phyloP scores from a whole-genome alignment of 1,139 yeast genomes.

The Sugiyamaella novakii region DNA sequence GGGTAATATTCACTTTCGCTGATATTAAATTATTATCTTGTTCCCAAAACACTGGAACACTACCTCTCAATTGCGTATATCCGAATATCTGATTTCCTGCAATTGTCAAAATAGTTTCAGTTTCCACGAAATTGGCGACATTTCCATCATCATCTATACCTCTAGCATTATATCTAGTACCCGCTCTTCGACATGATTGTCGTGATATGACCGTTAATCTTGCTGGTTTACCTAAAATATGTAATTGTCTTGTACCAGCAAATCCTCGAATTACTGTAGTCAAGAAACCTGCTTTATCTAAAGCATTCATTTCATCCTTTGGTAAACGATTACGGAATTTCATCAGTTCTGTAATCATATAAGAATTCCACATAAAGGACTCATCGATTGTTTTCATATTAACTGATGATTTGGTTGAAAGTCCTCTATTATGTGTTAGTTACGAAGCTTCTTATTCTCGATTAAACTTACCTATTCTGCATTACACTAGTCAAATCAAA shows the following conservation, averaged over 20 bases:
- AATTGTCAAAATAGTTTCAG: conserved; percentile 73
- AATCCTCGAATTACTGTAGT: conserved; percentile 94
- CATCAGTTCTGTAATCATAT: conserved; percentile 81
- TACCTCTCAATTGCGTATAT: conserved; percentile 86
- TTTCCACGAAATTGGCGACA: conserved; percentile 95
- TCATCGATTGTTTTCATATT: conserved; percentile 52
- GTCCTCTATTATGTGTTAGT: conserved; percentile 16
- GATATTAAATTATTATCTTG: conserved; percentile 81
- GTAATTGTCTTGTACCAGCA: conserved; percentile 70
- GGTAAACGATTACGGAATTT: conserved; percentile 73
- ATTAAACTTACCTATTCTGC: conserved; percentile 51
- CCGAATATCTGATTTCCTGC: conserved; percentile 64
- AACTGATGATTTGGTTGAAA: conserved; percentile 5
- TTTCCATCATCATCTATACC: conserved; percentile 95
- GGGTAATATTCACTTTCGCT: conserved; percentile 81
- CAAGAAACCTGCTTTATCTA: conserved; percentile 77
- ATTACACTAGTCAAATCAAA: conserved; percentile 85
- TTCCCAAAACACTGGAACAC: conserved; percentile 97
- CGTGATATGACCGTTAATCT: conserved; percentile 79
- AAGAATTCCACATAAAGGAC: conserved; percentile 96
- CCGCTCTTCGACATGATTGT: conserved; percentile 95
- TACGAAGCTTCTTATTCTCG: not conserved
- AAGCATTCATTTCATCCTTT: conserved; percentile 53
- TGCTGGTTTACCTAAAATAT: conserved; percentile 55
- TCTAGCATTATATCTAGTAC: conserved; percentile 89